A percentile compares a stretch with the other conserved stretches of the same genome.
Evolutionary conservation across 2,329 filamentous ascomycete species (phyloP).

Genomic region (Pestalotiopsis sp.): DNA sequence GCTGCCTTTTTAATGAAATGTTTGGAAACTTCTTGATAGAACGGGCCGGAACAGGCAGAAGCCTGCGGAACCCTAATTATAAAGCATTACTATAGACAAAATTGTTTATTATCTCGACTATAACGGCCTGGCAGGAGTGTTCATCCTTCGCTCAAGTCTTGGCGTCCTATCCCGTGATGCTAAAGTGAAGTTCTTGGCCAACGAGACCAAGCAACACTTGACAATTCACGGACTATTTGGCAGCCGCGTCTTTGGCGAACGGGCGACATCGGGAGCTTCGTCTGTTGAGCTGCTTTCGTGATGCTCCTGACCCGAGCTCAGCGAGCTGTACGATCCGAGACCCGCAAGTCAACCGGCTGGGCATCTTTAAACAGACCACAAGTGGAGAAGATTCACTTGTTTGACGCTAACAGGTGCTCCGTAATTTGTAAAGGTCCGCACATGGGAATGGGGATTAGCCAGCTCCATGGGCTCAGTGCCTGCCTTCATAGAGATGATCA

Average conservation of each 20-base stretch:
- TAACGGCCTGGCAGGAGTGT: background rate
- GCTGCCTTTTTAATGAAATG: background rate
- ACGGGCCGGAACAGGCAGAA: background rate
- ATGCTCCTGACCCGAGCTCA: background rate
- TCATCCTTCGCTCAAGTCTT: background rate
- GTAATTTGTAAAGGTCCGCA: background rate
- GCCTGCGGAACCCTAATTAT: background rate
- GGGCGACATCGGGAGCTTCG: background rate
- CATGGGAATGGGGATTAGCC: background rate
- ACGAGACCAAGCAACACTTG: too few species aligned
- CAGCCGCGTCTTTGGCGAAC: too few species aligned
- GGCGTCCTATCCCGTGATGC: background rate
- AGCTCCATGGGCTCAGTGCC: background rate
- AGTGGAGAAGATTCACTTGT: background rate
- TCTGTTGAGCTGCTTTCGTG: background rate
- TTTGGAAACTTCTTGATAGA: slow-evolving; percentile 3
- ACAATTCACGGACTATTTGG: too few species aligned
- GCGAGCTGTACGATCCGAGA: background rate
- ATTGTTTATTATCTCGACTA: background rate
- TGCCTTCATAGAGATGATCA: background rate
- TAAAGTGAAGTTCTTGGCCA: too few species aligned
- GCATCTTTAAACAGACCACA: background rate
- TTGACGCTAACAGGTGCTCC: slow-evolving; percentile 6
- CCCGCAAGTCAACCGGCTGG: background rate
- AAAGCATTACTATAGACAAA: slow-evolving; percentile 2